Percentiles rank a stretch among this genome's conserved stretches.
phyloP scores from a whole-genome alignment of 73 alveolate species.

The Paramecium primaurelia region DNA sequence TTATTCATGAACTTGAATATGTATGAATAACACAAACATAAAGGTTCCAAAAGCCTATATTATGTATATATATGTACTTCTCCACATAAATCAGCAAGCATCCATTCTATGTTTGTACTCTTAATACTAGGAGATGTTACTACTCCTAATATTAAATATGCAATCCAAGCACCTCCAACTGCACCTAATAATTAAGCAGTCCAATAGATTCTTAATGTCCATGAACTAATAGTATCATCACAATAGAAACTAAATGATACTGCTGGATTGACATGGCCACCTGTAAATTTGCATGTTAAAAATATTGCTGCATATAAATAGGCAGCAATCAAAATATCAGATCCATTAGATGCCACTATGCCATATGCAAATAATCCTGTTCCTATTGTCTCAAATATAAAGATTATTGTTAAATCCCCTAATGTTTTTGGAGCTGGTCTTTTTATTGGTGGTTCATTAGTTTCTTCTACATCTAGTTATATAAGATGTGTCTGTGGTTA shows the following conservation, averaged over 20 bases:
- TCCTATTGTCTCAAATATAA: neutral
- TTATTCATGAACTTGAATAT: constrained; percentile 21
- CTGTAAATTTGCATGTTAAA: constrained; percentile 26
- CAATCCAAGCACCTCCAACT: constrained; percentile 47
- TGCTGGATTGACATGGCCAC: constrained; percentile 52
- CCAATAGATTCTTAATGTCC: constrained; percentile 47
- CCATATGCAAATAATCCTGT: constrained; percentile 54
- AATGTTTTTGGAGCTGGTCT: constrained; percentile 16
- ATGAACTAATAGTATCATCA: constrained; percentile 36
- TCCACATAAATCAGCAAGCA: constrained; percentile 28
- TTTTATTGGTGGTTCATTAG: neutral
- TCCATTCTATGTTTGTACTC: neutral
- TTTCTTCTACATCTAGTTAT: neutral
- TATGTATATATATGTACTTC: neutral
- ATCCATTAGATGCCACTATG: constrained; percentile 29
- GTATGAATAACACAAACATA: constrained; percentile 31
- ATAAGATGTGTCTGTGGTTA: neutral
- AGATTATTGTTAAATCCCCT: constrained; percentile 27
- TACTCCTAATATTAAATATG: constrained; percentile 5
- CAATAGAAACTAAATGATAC: constrained; percentile 44
- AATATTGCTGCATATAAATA: constrained; percentile 41
- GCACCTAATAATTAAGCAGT: constrained; percentile 29
- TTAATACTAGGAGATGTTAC: constrained; percentile 16
- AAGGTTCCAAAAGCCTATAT: constrained; percentile 33
- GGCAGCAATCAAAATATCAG: neutral